Evolutionary conservation across 1,284 basidiomycete species (phyloP), one percentile per base, ranked within the genome.

Genomic region (Heterobasidion irregulare): DNA sequence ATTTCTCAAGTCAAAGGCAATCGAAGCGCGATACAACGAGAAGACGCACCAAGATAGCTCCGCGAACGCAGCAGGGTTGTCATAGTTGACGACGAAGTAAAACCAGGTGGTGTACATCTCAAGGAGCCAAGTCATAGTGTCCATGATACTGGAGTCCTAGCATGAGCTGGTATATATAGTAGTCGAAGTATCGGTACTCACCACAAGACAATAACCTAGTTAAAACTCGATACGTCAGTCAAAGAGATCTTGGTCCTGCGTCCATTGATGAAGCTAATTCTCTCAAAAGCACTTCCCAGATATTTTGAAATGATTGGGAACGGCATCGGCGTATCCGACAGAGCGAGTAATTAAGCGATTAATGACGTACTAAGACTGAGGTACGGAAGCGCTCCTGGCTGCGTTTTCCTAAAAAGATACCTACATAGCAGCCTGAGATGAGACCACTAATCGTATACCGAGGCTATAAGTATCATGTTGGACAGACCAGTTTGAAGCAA

Each of bases 61-160:
- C 6, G 50, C 36, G 19, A 52, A 19, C 15, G 50, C 38, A 9
- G 52, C 41, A 13, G 52, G 41, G 16, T 46, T 47, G 18, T n/a
- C 52, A 6, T 46, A 53, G 52, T 53, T 53, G n/a, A 34, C 44
- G 16, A 53, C 52, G 32, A 53, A 53, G 44, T 53, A 53, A 16
- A 19, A 47, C 52, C 52, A 53, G 16, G 38, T 43, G 8, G 52
- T 53, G 33, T 47, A 53, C 44, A 47, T 8, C 33, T 53, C 52
- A 10, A 53, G 43, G 13, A 53, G 15, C 52, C 52, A 53, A 13
- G 43, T 18, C 34, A 53, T 16, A 34, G 43, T 53, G 16, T 53
- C 52, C 8, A 53, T 45, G 34, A 53, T 9, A 35, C 52, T 53
- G n/a, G 16, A 12, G 50, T n/a, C 38, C 10, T 8, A 41, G 38